Conservation (phyloP, 176 grass and related monocot genomes). For the Rhynchospora breviuscula region DNA sequence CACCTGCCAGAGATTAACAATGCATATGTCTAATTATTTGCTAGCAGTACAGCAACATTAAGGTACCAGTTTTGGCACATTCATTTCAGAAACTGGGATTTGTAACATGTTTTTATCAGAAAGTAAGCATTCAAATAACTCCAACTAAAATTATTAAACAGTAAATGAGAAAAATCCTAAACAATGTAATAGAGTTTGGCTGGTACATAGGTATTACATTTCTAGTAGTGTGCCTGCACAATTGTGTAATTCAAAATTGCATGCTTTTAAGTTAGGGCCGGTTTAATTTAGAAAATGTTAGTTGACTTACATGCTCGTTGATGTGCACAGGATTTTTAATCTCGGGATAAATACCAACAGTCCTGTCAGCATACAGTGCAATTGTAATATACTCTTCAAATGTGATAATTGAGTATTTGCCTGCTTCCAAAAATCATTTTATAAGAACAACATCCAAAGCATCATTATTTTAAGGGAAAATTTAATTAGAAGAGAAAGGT, state of each 20-base stretch:
- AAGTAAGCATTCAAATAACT: not conserved
- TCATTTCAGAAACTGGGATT: not conserved
- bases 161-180: not conserved
- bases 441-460: not conserved
- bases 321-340: constrained; percentile 82
- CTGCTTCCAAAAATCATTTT: constrained; percentile 27
- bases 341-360: constrained; percentile 82
- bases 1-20: constrained; percentile 39
- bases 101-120: not conserved
- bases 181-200: not conserved
- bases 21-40: not conserved
- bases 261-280: not conserved
- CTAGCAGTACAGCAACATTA: not conserved
- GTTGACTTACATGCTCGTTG: constrained; percentile 59
- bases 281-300: not conserved
- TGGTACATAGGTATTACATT: not conserved
- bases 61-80: not conserved
- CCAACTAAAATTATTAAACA: not conserved
- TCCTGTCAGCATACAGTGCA: constrained; percentile 56
- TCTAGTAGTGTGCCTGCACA: not conserved
- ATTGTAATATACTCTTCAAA: constrained; percentile 73
- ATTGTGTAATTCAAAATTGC: not conserved
- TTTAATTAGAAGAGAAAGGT: not conserved
- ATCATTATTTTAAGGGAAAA: not conserved
- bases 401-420: constrained; percentile 71